Base-by-base conservation (phyloP, 768 basidiomycete species). In the Russula foetens region DNA sequence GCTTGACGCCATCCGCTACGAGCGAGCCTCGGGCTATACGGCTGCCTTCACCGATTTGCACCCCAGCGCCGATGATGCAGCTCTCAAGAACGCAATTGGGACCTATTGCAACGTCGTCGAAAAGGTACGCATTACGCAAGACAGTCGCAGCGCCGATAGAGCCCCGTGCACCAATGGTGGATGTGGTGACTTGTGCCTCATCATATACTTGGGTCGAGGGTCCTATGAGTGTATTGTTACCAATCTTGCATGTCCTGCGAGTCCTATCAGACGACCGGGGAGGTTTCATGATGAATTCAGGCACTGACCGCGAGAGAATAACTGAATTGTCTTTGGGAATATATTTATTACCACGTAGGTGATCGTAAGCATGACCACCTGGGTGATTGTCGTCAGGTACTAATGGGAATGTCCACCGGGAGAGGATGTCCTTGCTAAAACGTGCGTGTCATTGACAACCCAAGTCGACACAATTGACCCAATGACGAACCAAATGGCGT, bases 371-470 rank as follows among this genome's bases (percentile, higher is more conserved):
- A 58, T 88, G 84, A 7, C 86, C 86, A 15, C 86, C 82, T 2
- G 92, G 93, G 67, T 94, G 83, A 72, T 94, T 92, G 71, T 95
- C 86, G 70, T 98, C 97, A 9, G 96, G 96, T 5, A 94, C 93
- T 9, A 98, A 77, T 2, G 97, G 97, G 75, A 96, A 98, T 6
- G 92, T 90, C 90, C 93, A 94, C 66, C 97, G 79, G 46, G 92
- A 83, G 31, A 98, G 74, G 51, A 99, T 92, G 67, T 98, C 94
- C 72, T 92, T 91, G 75, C 94, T 96, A 69, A 23, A 23, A 43
- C 39, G 44, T 2, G 31, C 15, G 7, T 46, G 19, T 29, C 29
- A 45, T 35, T 50, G 21, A 38, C 58, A 35, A 54, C 26, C 35
- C 7, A 58, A 7, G 51, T 24, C 28, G 33, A 24, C 19, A 43